phyloP scores from a whole-genome alignment of 805 yeast species.

The Metschnikowia lachancei region DNA sequence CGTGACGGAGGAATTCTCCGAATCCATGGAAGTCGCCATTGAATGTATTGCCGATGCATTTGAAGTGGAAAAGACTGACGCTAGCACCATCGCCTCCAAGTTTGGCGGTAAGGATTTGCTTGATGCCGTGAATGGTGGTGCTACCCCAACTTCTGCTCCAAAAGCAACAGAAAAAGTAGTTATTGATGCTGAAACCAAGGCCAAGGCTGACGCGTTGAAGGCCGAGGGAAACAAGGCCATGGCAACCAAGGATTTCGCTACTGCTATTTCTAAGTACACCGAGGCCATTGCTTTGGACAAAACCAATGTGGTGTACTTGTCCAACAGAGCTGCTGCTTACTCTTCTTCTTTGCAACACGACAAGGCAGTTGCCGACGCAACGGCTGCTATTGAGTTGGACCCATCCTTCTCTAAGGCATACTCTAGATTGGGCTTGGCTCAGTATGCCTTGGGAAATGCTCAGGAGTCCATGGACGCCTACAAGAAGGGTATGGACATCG shows the following conservation, averaged over 20 bases:
- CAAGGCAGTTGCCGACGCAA: slow-evolving; percentile 79
- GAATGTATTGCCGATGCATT: slow-evolving; percentile 90
- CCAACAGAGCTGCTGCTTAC: slow-evolving; percentile 97
- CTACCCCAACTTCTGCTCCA: slow-evolving; percentile 25
- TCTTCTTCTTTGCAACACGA: slow-evolving; percentile 74
- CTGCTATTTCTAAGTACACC: slow-evolving; percentile 75
- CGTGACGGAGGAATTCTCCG: slow-evolving; percentile 74
- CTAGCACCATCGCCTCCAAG: slow-evolving; percentile 30
- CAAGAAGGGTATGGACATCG: slow-evolving; percentile 79
- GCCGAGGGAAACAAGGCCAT: slow-evolving; percentile 86
- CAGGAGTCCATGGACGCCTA: slow-evolving; percentile 89
- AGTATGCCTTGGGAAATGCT: slow-evolving; percentile 90
- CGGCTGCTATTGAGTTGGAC: slow-evolving; percentile 72
- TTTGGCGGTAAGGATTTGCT: slow-evolving; percentile 49
- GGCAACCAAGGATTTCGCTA: slow-evolving; percentile 68
- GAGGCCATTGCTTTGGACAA: slow-evolving; percentile 72
- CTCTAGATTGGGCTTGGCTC: slow-evolving; percentile 91
- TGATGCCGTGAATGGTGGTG: slow-evolving; percentile 39
- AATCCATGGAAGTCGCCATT: slow-evolving; percentile 89
- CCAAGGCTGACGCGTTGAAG: slow-evolving; percentile 81
- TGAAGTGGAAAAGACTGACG: slow-evolving; percentile 53
- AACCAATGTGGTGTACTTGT: slow-evolving; percentile 75
- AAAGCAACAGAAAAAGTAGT: slow-evolving; percentile 26
- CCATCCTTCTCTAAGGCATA: slow-evolving; percentile 87
- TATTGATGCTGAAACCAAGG: slow-evolving; percentile 53